Evolutionary conservation across 2,329 filamentous ascomycete species (phyloP), one percentile per base, ranked within the genome.

Genomic region (Emergomyces africanus): DNA sequence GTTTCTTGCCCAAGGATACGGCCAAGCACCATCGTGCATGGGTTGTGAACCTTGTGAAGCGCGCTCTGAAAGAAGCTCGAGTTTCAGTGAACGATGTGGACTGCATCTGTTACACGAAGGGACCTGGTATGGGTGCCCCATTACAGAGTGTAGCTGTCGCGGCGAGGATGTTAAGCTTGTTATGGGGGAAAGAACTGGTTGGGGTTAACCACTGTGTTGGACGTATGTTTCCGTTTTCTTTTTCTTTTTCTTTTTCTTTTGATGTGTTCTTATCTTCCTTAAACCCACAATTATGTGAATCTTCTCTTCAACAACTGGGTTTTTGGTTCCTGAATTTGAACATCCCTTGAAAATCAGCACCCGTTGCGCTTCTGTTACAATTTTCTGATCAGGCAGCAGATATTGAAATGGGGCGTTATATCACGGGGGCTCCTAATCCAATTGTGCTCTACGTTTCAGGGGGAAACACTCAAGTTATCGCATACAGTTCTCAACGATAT

Each of bases 171-270:
- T 77, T 97, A 37, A 81, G 84, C 48, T 76, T 96, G 61, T 80
- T 99, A 18, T 99, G 94, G 94, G 81, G 78, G 57, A 90, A 89
- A 73, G 85, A 88, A n/a, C 79, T 99, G 42, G 86, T 99, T 2
- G 92, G 90, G 28, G 94, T 99, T 30, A 99, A 99, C 75, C 94
- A 99, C 75, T 99, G 94, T 74, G 89, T 99, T 54, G 94, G 94
- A 49, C 94, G 79, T 82, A 73, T 61, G 79, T 72, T 68, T 72
- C 67, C 35, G 39, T 49, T 61, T 30, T 30, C 3, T 30, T 30
- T 30, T 6, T 30, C 6, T 30, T 30, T 30, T 30, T 6, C 6
- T 30, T 30, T 30, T 30, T 44, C 25, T 33, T 49, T 37, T 46
- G 3, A 33, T 25, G 18, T 28, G 39, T 37, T 54, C 39, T n/a